These are phyloP conservation scores for Spergularia marina DNA, from an alignment of 148 eudicot genomes.

Conservation along the genomic window DNA sequence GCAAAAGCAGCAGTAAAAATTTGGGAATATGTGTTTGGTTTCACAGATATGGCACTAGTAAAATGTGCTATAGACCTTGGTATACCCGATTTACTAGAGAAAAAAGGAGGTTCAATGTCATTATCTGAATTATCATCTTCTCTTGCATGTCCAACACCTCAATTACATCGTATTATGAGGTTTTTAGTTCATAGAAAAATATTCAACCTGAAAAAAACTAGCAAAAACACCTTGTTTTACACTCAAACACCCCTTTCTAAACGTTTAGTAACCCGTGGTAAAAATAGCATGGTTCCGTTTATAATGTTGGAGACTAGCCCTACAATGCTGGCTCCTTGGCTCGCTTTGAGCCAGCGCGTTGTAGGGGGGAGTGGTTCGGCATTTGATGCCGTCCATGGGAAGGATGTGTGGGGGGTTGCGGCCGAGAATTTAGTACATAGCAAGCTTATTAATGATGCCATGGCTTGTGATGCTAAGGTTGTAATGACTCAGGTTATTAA, in stretches of 20 bases:
- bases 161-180: slow-evolving; percentile 54
- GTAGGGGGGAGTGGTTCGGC: slow-evolving; percentile 22
- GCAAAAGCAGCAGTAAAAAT: slow-evolving; percentile 40
- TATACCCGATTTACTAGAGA: slow-evolving; percentile 47
- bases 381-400: slow-evolving; percentile 44
- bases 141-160: slow-evolving; percentile 35
- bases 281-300: slow-evolving; percentile 42
- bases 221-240: slow-evolving; percentile 25
- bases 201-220: slow-evolving; percentile 29
- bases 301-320: slow-evolving; percentile 46
- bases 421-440: slow-evolving; percentile 34
- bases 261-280: slow-evolving; percentile 26
- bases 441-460: slow-evolving; percentile 56
- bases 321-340: slow-evolving; percentile 56
- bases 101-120: slow-evolving; percentile 42
- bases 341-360: slow-evolving; percentile 36
- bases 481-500: slow-evolving; percentile 35
- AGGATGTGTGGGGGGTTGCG: slow-evolving; percentile 50
- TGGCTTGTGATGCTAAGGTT: slow-evolving; percentile 55
- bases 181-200: slow-evolving; percentile 44
- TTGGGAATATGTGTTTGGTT: slow-evolving; percentile 58
- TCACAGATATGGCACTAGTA: slow-evolving; percentile 48
- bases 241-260: slow-evolving; percentile 55
- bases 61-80: slow-evolving; percentile 69
- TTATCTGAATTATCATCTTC: slow-evolving; percentile 46